Evolutionary conservation across 2,329 filamentous ascomycete species (phyloP), one percentile per base, ranked within the genome.

Genomic region (Colletotrichum higginsianum): DNA sequence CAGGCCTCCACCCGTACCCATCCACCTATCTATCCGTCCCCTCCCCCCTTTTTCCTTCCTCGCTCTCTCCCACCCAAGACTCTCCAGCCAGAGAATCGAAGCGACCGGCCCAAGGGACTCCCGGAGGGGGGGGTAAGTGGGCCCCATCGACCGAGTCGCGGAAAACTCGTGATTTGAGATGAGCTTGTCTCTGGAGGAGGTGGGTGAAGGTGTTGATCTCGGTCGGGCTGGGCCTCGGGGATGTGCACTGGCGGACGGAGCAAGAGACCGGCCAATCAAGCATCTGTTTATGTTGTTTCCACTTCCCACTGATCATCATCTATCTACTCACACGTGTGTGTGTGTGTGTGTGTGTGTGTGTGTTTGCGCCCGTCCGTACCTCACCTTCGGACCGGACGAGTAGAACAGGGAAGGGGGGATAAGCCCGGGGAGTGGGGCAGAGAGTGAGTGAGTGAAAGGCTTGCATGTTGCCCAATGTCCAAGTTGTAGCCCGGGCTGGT

Each of bases 91-190:
- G 30, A 30, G 30, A 30, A 30, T 9, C 30, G 53, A n/a, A 42
- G 30, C 9, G n/a, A 42, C n/a, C 30, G 30, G 30, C 5, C 53
- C n/a, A 49, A 49, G 46, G n/a, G n/a, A 49, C 53, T 56, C 38
- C n/a, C 21, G 55, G 11, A 38, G 18, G 38, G 38, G 55, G 35
- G 21, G 53, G 13, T 9, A 9, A 15, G 55, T 38, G n/a, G 55
- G 40, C 13, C n/a, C 13, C n/a, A 38, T 15, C n/a, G 55, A 42
- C 35, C n/a, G 55, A 57, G 55, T 61, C 26, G 60, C n/a, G 44
- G 44, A 38, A 30, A 46, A n/a, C 23, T 60, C 23, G 23, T 30
- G 57, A 47, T 60, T 40, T 47, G 42, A 60, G 57, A 60, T 60
- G 57, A 60, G 26, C 23, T 60, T 47, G 60, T 26, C 30, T 61